These are phyloP conservation scores for Solanum habrochaites DNA, from an alignment of 257 asterid genomes.

Conservation along the genomic window DNA sequence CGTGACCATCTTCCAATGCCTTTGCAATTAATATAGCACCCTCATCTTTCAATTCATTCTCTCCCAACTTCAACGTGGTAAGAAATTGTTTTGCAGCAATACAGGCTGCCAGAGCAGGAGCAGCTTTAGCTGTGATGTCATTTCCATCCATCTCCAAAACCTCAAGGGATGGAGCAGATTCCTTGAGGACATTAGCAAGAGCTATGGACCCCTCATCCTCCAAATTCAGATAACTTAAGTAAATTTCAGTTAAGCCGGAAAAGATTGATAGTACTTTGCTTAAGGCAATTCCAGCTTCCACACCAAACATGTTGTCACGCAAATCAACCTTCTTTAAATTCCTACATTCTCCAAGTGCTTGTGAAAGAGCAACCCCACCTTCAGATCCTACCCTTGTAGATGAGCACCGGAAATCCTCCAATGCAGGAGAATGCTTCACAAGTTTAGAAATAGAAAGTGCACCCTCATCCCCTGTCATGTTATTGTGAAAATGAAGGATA, in stretches of 20 bases:
- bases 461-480: conserved; percentile 94
- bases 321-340: conserved; percentile 68
- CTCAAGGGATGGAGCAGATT: conserved; percentile 58
- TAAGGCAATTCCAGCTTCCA: conserved; percentile 66
- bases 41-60: conserved; percentile 85
- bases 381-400: conserved; percentile 77
- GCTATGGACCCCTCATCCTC: conserved; percentile 77
- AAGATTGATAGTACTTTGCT: conserved; percentile 39
- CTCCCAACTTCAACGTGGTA: conserved; percentile 49
- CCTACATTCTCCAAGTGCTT: conserved; percentile 50
- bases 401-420: conserved; percentile 81
- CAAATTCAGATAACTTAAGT: conserved; percentile 79
- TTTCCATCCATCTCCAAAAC: conserved; percentile 90
- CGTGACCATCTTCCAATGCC: conserved; percentile 79
- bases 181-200: conserved; percentile 55
- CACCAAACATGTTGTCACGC: conserved; percentile 88
- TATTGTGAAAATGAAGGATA: conserved; percentile 78
- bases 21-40: conserved; percentile 83
- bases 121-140: conserved; percentile 72
- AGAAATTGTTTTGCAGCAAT: conserved; percentile 65
- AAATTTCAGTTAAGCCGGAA: conserved; percentile 50
- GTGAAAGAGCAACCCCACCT: conserved; percentile 70
- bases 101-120: conserved; percentile 66
- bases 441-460: conserved; percentile 67
- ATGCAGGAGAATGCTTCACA: conserved; percentile 40